phyloP scores from a whole-genome alignment of 2,329 filamentous ascomycete genomes.

The Cladophialophora carrionii region DNA sequence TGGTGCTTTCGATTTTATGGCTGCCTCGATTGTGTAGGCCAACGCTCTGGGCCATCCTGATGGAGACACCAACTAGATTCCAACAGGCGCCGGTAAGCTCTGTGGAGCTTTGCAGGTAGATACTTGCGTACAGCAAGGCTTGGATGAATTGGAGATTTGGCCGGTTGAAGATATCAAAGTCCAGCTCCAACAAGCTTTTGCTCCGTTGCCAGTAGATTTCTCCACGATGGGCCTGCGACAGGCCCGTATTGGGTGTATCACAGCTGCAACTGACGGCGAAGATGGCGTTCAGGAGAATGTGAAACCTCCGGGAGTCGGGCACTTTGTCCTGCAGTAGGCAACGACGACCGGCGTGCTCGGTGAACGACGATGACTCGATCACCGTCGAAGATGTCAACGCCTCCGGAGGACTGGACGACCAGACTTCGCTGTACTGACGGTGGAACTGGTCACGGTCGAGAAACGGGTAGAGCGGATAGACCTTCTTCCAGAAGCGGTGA shows the following conservation, averaged over 20 bases:
- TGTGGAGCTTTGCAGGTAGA: slow-evolving; percentile 55
- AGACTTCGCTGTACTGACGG: slow-evolving; percentile 47
- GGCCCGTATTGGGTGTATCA: slow-evolving; percentile 46
- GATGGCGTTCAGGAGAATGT: slow-evolving; percentile 48
- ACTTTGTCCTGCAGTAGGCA: background rate
- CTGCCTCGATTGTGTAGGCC: slow-evolving; percentile 48
- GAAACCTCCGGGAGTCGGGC: slow-evolving; percentile 16
- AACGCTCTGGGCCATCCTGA: slow-evolving; percentile 54
- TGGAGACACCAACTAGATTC: slow-evolving; percentile 54
- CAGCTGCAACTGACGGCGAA: slow-evolving; percentile 54
- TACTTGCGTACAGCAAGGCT: slow-evolving; percentile 53
- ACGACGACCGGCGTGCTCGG: background rate
- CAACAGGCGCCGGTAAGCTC: slow-evolving; percentile 53
- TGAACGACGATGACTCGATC: background rate
- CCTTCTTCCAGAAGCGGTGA: slow-evolving; percentile 53
- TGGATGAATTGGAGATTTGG: slow-evolving; percentile 52
- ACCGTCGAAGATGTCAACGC: background rate
- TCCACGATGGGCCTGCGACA: slow-evolving; percentile 42
- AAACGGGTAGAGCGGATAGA: slow-evolving; percentile 54
- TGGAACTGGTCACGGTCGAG: slow-evolving; percentile 47
- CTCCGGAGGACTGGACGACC: slow-evolving; percentile 44
- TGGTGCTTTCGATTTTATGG: slow-evolving; percentile 10
- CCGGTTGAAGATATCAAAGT: slow-evolving; percentile 47
- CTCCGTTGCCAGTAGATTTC: slow-evolving; percentile 38
- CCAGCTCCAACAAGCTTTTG: slow-evolving; percentile 38